Evolutionary conservation across 208 protist genomes (phyloP), one percentile per base, ranked within the genome.

Genomic region (Leishmania arabica): DNA sequence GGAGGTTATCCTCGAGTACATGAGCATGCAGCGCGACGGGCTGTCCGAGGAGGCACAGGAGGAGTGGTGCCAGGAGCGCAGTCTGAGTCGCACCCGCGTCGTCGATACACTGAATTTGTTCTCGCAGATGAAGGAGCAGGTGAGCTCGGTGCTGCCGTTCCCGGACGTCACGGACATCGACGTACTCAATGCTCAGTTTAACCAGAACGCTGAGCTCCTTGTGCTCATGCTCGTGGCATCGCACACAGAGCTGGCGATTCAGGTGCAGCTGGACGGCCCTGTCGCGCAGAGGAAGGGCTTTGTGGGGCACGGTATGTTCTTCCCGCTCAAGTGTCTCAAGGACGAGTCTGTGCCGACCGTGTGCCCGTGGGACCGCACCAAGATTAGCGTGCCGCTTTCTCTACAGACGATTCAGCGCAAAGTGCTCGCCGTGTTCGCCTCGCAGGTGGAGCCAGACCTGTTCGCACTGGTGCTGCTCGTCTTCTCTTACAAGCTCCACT

Each of bases 41-140:
- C 76, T 94, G n/a, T 95, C 91, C 3, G 93, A 95, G 77, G 91
- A 94, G 77, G 93, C 85, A 37, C 89, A 94, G 81, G 88, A 90
- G 77, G 75, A 88, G 76, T 96, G 93, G 93, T 96, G 93, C 69
- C 81, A 88, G 65, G 80, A 89, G 65, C 90, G 89, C 47, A 88
- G 80, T 71, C 53, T 95, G n/a, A 96, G 90, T 82, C 90, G 89
- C 21, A 89, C 86, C 31, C 91, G 93, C 31, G 84, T 95, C 47
- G 74, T 86, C 17, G 91, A 95, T 70, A 94, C 87, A 34, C 72
- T 95, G 40, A 88, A 91, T 78, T 77, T 95, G 45, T 88, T 92
- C 65, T 49, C 74, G 40, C 93, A 96, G 83, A 93, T 93, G 65
- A 93, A 90, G 80, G 90, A 93, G 77, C 93, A 96, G 82, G 84